phyloP scores from a whole-genome alignment of 2,329 filamentous ascomycete species.

The Penicillium sp. region DNA sequence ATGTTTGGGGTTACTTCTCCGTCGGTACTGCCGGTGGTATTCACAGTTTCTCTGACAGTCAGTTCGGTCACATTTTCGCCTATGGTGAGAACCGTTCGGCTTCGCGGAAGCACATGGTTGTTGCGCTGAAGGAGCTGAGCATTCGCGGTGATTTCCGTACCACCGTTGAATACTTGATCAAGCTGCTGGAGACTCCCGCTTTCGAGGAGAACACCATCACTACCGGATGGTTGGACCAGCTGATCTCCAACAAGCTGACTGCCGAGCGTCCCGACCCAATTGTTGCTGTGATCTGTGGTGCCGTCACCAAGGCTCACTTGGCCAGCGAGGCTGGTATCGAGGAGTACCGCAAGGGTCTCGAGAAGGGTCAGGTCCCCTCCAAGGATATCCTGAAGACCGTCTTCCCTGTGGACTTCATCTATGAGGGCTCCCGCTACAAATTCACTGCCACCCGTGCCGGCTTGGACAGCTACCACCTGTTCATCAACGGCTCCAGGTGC shows the following conservation, averaged over 20 bases:
- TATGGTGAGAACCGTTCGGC: slow-evolving; percentile 97
- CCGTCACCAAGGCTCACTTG: slow-evolving; percentile 90
- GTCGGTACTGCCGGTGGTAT: slow-evolving; percentile 96
- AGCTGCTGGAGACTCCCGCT: slow-evolving; percentile 94
- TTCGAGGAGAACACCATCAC: slow-evolving; percentile 99
- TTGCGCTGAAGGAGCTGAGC: slow-evolving; percentile 96
- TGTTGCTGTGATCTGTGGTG: slow-evolving; percentile 92
- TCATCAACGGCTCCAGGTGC: slow-evolving; percentile 98
- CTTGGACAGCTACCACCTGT: slow-evolving; percentile 91
- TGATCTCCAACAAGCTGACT: slow-evolving; percentile 96
- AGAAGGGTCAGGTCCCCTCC: slow-evolving; percentile 95
- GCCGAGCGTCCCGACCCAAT: slow-evolving; percentile 93
- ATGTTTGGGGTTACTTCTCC: slow-evolving; percentile 99
- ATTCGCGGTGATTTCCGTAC: slow-evolving; percentile 99
- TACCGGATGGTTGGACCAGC: slow-evolving; percentile 96
- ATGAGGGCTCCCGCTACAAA: slow-evolving; percentile 94
- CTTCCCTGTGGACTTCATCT: slow-evolving; percentile 98
- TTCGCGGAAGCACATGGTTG: slow-evolving; percentile 98
- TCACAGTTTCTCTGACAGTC: slow-evolving; percentile 98
- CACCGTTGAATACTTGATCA: slow-evolving; percentile 98
- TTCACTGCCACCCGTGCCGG: slow-evolving; percentile 95
- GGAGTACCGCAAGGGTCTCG: slow-evolving; percentile 84
- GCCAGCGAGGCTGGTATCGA: slow-evolving; percentile 87
- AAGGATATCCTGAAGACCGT: slow-evolving; percentile 98
- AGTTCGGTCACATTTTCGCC: slow-evolving; percentile 99